Evolutionary conservation across 1,139 yeast genomes (phyloP).

Genomic region (Yamadazyma membranifaciens): DNA sequence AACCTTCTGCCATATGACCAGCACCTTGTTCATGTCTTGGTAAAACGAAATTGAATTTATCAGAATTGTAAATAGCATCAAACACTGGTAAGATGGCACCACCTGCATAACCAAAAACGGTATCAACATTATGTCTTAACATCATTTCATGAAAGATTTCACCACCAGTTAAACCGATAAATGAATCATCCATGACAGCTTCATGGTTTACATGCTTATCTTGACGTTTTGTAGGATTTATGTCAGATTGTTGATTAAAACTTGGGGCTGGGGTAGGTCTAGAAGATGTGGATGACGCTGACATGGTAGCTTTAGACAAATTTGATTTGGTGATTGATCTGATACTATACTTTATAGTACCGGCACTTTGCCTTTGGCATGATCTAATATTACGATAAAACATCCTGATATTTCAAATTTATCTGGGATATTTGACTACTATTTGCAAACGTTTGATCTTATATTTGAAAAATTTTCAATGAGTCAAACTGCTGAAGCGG

Average conservation of each 20-base stretch:
- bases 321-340: constrained; percentile 35
- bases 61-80: constrained; percentile 93
- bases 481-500: constrained; percentile 13
- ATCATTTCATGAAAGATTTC: constrained; percentile 98
- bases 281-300: constrained; percentile 18
- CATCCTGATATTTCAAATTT: constrained; percentile 8
- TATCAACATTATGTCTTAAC: constrained; percentile 93
- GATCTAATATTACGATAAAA: constrained; percentile 13
- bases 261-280: constrained; percentile 44
- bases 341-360: constrained; percentile 4
- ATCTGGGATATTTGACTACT: not conserved
- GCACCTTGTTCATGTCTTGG: constrained; percentile 99
- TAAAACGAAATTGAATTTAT: constrained; percentile 81
- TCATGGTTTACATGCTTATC: constrained; percentile 12
- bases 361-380: constrained; percentile 7
- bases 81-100: constrained; percentile 98
- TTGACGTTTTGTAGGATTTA: constrained; percentile 12
- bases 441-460: not conserved
- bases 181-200: constrained; percentile 68
- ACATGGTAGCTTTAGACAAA: constrained; percentile 36
- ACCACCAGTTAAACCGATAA: constrained; percentile 95
- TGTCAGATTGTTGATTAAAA: constrained; percentile 24
- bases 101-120: constrained; percentile 94
- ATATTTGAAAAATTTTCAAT: constrained; percentile 16
- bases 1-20: constrained; percentile 99